phyloP scores from a whole-genome alignment of 768 basidiomycete genomes.

The Russula dissimulans region DNA sequence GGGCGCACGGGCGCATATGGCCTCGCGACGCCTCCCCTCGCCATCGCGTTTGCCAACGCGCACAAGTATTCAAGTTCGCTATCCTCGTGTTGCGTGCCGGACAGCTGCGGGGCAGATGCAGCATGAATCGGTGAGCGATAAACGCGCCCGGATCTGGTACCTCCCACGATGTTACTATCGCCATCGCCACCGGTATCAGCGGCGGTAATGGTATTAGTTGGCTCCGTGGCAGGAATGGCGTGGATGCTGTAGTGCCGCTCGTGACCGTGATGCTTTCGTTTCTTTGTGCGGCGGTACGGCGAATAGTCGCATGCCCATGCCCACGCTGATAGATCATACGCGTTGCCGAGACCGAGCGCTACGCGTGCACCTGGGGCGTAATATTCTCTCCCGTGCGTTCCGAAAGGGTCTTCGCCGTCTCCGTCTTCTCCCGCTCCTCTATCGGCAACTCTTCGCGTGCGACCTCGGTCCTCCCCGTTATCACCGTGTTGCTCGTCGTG shows the following conservation, averaged over 20 bases:
- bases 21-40: not conserved
- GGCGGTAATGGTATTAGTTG: not conserved
- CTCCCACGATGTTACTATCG: not conserved
- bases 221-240: not conserved
- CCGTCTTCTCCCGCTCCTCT: not conserved
- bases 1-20: not conserved
- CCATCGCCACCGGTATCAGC: not conserved
- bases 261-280: not conserved
- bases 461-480: not conserved
- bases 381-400: conserved; percentile 3
- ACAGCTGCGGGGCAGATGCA: conserved; percentile 7
- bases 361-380: not conserved
- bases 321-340: conserved; percentile 14
- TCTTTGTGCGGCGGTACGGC: not conserved
- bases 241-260: not conserved
- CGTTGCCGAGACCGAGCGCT: conserved; percentile 2
- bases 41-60: conserved; percentile 4
- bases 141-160: not conserved
- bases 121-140: conserved; percentile 3
- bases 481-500: not conserved
- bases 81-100: not conserved
- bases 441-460: not conserved
- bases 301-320: conserved; percentile 6
- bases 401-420: conserved; percentile 3
- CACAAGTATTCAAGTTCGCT: conserved; percentile 5